Conservation (phyloP, 495 filamentous ascomycete species). For the Talaromyces nanjingensis region DNA sequence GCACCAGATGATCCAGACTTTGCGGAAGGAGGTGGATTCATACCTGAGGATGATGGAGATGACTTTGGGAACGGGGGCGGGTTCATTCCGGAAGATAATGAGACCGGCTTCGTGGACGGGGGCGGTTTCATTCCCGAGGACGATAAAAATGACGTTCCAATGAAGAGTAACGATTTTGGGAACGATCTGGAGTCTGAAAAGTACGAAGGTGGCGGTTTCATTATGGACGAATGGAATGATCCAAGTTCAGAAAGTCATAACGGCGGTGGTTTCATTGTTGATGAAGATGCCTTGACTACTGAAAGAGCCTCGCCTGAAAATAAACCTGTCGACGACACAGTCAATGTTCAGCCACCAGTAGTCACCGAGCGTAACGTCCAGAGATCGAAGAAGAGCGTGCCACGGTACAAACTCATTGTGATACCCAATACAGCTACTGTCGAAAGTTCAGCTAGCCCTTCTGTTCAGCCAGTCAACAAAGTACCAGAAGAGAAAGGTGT, state of each 20-base stretch:
- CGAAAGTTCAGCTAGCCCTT: neutral
- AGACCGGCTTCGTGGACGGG: too few relatives aligned
- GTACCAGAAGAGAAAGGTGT: neutral
- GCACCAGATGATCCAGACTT: constrained; percentile 20
- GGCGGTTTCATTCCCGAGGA: constrained; percentile 45
- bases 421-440: constrained; percentile 7
- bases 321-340: neutral
- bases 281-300: constrained; percentile 12
- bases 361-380: neutral
- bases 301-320: neutral
- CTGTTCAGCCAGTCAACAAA: constrained; percentile 9
- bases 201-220: constrained; percentile 21
- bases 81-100: constrained; percentile 42
- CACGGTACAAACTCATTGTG: constrained; percentile 30
- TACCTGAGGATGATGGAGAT: constrained; percentile 41
- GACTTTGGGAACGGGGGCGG: constrained; percentile 24
- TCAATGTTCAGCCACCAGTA: neutral
- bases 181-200: neutral
- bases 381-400: neutral
- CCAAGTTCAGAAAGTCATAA: neutral
- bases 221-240: constrained; percentile 13
- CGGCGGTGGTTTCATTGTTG: constrained; percentile 23
- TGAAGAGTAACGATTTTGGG: neutral
- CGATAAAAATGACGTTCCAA: constrained; percentile 23
- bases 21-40: constrained; percentile 34